These are phyloP conservation scores for Albizia julibrissin DNA, from an alignment of 306 rosid genomes.

Conservation along the genomic window DNA sequence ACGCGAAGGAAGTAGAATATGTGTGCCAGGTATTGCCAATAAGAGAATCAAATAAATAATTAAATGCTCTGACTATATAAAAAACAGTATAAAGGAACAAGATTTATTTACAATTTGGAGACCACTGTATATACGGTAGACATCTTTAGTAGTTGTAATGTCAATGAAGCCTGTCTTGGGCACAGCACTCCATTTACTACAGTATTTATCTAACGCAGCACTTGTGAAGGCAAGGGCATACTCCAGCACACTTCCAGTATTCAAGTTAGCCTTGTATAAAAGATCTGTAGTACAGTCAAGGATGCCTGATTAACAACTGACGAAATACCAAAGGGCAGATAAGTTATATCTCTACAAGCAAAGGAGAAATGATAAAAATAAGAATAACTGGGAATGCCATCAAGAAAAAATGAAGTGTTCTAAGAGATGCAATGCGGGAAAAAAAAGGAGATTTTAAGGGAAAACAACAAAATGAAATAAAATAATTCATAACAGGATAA, in stretches of 20 bases:
- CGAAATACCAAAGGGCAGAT: slow-evolving; percentile 15
- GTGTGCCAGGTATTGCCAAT: not conserved
- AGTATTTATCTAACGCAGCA: slow-evolving; percentile 94
- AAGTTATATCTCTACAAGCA: slow-evolving; percentile 10
- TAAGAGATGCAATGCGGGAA: not conserved
- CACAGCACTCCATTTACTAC: slow-evolving; percentile 91
- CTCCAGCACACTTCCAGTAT: slow-evolving; percentile 94
- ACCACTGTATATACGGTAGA: slow-evolving; percentile 94
- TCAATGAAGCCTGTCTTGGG: slow-evolving; percentile 98
- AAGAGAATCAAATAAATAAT: not conserved
- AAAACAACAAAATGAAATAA: not conserved
- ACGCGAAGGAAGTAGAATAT: not conserved
- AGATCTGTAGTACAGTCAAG: slow-evolving; percentile 67
- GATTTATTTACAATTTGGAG: slow-evolving; percentile 80
- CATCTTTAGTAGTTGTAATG: slow-evolving; percentile 93
- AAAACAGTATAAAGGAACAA: not conserved
- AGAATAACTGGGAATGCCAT: not conserved
- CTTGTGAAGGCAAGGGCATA: slow-evolving; percentile 96
- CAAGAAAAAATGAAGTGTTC: not conserved
- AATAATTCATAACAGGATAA: slow-evolving; percentile 7
- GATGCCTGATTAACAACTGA: slow-evolving; percentile 22
- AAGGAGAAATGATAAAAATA: not conserved
- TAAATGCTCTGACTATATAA: slow-evolving; percentile 6
- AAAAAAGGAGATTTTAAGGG: not conserved
- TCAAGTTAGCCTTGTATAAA: slow-evolving; percentile 90